Evolutionary conservation across 1,284 basidiomycete species (phyloP), one percentile per base, ranked within the genome.

Genomic region (Ustilago vetiveriae): DNA sequence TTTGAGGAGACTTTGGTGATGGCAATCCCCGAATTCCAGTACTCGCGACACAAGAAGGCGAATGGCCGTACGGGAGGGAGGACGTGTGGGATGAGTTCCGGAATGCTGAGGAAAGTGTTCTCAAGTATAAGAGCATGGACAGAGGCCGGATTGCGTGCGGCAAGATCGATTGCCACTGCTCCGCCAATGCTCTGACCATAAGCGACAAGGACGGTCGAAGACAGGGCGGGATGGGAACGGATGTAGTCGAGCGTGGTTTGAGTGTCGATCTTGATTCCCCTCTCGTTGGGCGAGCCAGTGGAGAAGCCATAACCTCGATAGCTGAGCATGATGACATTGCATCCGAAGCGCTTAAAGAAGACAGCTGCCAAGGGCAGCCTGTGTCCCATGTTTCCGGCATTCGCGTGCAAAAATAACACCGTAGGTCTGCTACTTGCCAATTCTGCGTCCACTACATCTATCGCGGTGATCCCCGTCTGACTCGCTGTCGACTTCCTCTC

Each of bases 151-250:
- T 94, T 94, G 33, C 87, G 86, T 53, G 88, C 89, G 0, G 91
- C 91, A 5, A 96, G 88, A 81, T 94, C 90, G 47, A 97, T 90
- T 13, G 91, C 87, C 2, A 98, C 94, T 0, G 94, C 94, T n/a
- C 94, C 94, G 14, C 95, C 95, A 26, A 98, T 92, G 7, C 91
- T 94, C 82, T 98, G 95, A 0, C 95, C 94, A 75, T 93, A 98
- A 0, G 94, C 82, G 40, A 92, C 64, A 49, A 80, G 78, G 38
- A 40, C 21, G 44, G 65, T 65, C 24, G 52, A 72, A 33, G 87
- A 86, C 11, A 97, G 85, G 8, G 85, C 78, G 0, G 89, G 87
- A 80, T 96, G 88, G 0, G 87, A 85, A 2, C 85, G 85, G 19
- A 97, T 82, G 78, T 89, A 92, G 76, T 96, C 88, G 39, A 98